Evolutionary conservation across 2,329 filamentous ascomycete genomes (phyloP), one percentile per base, ranked within the genome.

Genomic region (Arthroderma sp.): DNA sequence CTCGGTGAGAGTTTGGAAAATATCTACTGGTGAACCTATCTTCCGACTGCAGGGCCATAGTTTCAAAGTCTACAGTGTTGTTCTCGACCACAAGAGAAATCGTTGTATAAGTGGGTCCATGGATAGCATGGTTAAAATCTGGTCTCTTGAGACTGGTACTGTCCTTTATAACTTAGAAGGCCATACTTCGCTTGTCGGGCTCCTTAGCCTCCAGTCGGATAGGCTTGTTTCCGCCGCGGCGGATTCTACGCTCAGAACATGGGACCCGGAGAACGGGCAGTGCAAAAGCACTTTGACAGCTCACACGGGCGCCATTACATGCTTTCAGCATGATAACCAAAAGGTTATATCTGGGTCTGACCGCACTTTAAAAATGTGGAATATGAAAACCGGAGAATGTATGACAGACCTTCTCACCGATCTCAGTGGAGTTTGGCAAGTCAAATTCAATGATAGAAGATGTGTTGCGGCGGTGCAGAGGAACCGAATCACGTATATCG

Each of bases 301-400:
- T 0, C 91, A 98, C 58, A 96, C 89, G 0, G 91, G 89, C 32
- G 91, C 91, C 22, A 98, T 98, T 52, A 98, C 91, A 4, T 98
- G 91, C 64, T 98, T 98, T 65, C 91, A 98, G 64, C 91, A 98
- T 56, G 91, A 98, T 59, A 86, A 83, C 0, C 83, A 88, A 53
- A 98, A 98, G 61, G 88, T 98, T 31, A 94, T 98, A 46, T 94
- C 86, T 36, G 91, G 91, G 45, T 94, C 86, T 48, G 91, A 98
- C 62, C 81, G 89, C 57, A 95, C 86, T 3, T 72, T 98, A 51
- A 98, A 98, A 71, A 93, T 98, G 86, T 98, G 91, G 91, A 86
- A 98, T 58, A 83, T 95, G 41, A 78, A 80, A 56, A 94, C 82
- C 1, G 91, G 91, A 40, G 84, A 95, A 56, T 95, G 87, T 61